phyloP scores from a whole-genome alignment of 352 stramenopile genomes.

The Plasmopara halstedii region DNA sequence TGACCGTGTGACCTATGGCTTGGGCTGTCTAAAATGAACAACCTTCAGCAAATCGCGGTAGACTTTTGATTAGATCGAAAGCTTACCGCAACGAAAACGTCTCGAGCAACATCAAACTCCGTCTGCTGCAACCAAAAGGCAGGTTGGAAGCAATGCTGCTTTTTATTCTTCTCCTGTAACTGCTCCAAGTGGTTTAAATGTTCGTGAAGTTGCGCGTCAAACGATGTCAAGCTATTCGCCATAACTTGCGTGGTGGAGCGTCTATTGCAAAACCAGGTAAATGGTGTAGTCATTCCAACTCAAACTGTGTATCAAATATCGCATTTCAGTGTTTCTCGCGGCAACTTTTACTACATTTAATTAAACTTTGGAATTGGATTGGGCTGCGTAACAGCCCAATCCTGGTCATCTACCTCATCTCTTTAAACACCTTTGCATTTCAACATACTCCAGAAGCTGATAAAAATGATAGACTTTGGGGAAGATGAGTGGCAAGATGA shows the following conservation, averaged over 20 bases:
- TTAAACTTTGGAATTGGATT: slow-evolving; percentile 2
- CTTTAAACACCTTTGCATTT: not conserved
- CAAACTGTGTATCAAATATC: slow-evolving; percentile 1
- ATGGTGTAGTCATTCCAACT: slow-evolving; percentile 2
- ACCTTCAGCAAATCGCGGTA: slow-evolving; percentile 2
- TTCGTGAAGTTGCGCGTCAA: slow-evolving; percentile 42
- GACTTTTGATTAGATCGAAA: not conserved
- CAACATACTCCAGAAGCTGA: not conserved
- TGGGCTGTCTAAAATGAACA: slow-evolving; percentile 34
- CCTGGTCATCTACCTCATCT: not conserved
- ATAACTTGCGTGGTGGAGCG: slow-evolving; percentile 24
- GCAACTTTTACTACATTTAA: slow-evolving; percentile 3
- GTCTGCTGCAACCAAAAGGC: slow-evolving; percentile 71
- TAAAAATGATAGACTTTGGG: slow-evolving; percentile 14
- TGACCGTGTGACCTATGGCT: slow-evolving; percentile 71
- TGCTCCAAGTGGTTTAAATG: slow-evolving; percentile 55
- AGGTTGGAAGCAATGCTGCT: slow-evolving; percentile 52
- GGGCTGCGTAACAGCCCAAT: not conserved
- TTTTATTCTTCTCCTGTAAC: slow-evolving; percentile 46
- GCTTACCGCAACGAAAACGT: slow-evolving; percentile 70
- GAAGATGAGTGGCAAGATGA: slow-evolving; percentile 39
- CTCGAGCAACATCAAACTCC: slow-evolving; percentile 70
- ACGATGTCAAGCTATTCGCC: slow-evolving; percentile 46
- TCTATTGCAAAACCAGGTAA: not conserved
- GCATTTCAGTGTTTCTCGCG: slow-evolving; percentile 1